Base-by-base conservation (phyloP, 169 alveolate species). In the Cyclospora cayetanensis region DNA sequence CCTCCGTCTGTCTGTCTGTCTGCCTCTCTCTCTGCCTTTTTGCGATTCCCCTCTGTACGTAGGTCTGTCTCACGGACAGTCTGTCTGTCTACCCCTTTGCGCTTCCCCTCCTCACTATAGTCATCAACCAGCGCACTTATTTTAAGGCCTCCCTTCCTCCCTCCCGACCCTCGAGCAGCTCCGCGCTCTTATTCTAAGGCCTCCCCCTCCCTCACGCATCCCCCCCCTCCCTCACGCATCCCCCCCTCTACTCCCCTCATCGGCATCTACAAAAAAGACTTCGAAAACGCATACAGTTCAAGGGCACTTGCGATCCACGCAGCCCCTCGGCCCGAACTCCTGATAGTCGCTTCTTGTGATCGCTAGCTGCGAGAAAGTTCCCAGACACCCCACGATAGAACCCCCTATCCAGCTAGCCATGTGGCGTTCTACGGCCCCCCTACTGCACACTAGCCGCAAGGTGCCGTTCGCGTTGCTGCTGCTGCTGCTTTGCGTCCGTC, bases 321-420 rank as follows among this genome's bases (percentile, higher is more conserved):
- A 93, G 20, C 15, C 91, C 29, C 94, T 93, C n/a, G 95, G 95
- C n/a, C 99, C 99, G 76, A 95, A 97, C 93, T 98, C 99, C 35
- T 94, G 95, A 91, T 97, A 97, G 86, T 97, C 99, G 72, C 96
- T 93, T 65, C 93, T 95, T 22, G 97, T 95, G 66, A 98, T 93
- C 97, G 98, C 96, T 95, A 97, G 94, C 85, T 97, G 97, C 86
- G 97, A 96, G 94, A 98, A 98, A 29, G 98, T 95, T 25, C 99
- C 98, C 5, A 98, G 93, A 74, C 97, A 95, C 46, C 97, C 96
- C 41, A 98, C 93, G 90, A 98, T 98, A 55, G 98, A 95, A 27
- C 98, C 99, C 65, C 99, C 99, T 65, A 97, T 97, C 98, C 98
- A 97, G 37, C 98, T 87, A n/a, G 97, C 93, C 92, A 96, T 96